Evolutionary conservation across 139 green algal species (phyloP), one percentile per base, ranked within the genome.

Genomic region (Chlamydomonas incerta): DNA sequence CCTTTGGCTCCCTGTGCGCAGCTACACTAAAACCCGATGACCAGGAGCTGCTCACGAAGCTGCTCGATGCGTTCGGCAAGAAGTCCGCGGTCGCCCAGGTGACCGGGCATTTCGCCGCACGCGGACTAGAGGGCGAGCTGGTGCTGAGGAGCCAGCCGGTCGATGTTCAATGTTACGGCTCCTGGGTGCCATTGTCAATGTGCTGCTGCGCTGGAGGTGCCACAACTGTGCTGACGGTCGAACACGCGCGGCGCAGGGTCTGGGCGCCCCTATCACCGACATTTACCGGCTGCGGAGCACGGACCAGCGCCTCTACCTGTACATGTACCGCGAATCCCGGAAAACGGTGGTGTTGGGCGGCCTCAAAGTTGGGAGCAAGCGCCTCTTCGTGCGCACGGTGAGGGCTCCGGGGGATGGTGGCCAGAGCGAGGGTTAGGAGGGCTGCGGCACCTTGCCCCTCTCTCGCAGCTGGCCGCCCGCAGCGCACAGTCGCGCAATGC

Each of bases 351-450:
- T 97, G 2, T 67, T 94, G 50, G 94, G 94, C 20, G 91, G 93
- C 31, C 73, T 97, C 29, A 97, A 97, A 68, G 82, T 91, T 0
- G 95, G 94, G 21, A 84, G 26, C 26, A 96, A 97, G 86, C 88
- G 90, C 46, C 88, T 97, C 17, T 95, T 94, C 80, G 83, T 96
- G 1, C 83, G 87, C 20, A 81, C 75, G 55, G 85, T 92, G 34
- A 81, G 82, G 8, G n/a, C n/a, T n/a, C n/a, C n/a, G n/a, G n/a
- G n/a, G n/a, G n/a, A n/a, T n/a, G n/a, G n/a, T n/a, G n/a, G n/a
- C n/a, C n/a, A n/a, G n/a, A n/a, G n/a, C n/a, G n/a, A n/a, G n/a
- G n/a, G n/a, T n/a, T n/a, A n/a, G n/a, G n/a, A n/a, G n/a, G n/a
- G n/a, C n/a, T n/a, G n/a, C n/a, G n/a, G n/a, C n/a, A n/a, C n/a